Base-by-base conservation (phyloP, 441 rosid species). In the Dalechampia spathulata region DNA sequence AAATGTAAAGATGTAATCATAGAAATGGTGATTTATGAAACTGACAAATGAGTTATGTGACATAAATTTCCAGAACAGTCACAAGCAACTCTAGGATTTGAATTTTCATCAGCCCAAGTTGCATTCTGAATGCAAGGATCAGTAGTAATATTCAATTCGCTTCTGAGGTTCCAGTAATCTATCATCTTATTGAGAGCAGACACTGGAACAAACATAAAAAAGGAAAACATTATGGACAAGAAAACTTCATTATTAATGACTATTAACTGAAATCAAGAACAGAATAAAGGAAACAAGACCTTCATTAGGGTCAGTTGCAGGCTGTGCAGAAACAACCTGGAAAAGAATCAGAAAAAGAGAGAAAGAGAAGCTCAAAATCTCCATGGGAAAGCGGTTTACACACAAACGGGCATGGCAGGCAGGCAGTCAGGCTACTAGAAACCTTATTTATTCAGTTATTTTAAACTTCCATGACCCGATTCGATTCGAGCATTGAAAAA, bases 71-170 rank as follows among this genome's bases (percentile, higher is more conserved):
- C 19, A 11, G 51, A 41, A 72, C 84, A 82, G 52, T 66, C 76
- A 61, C 87, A 82, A 4, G 62, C 52, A 44, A 79, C 66, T 55
- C 49, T 64, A 39, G 87, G 87, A 68, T 79, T 79, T 1, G 84
- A 65, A 15, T 51, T 42, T 10, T 67, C 60, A 2, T 53, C 25
- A 3, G 76, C 42, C 85, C 87, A 79, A 0, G 68, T 9, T 11
- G 79, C 75, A 59, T 69, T 62, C 46, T 37, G 75, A n/a, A 60
- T 16, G 42, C 83, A 79, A 1, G 82, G 85, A 52, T 79, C 83
- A 19, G 25, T 53, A 19, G 72, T 67, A 14, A 63, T 61, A 62
- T 71, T 75, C 70, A 77, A 39, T 52, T 65, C 71, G 52, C 63
- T 70, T 43, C 76, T 74, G 59, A 81, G 57, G 37, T 68, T 62